A percentile compares a stretch with the other conserved stretches of the same genome.
Conservation (phyloP, 306 rosid genomes). For the Morella rubra region DNA sequence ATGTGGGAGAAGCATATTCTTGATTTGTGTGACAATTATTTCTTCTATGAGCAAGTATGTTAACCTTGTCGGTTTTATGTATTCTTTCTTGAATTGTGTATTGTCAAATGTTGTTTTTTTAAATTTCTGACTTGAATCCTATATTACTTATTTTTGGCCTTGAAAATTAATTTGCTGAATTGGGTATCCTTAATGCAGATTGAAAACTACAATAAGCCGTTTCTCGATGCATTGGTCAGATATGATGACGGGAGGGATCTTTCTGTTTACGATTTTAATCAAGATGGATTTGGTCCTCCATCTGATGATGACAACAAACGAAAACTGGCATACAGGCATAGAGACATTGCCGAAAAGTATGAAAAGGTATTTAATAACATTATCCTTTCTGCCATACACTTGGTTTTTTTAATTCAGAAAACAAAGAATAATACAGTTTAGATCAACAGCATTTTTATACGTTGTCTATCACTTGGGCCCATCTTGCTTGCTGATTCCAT, state of each 20-base stretch:
- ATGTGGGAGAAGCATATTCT: constrained; percentile 86
- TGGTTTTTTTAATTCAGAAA: neutral
- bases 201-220: constrained; percentile 73
- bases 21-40: constrained; percentile 68
- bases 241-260: constrained; percentile 83
- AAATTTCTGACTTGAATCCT: neutral
- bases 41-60: constrained; percentile 81
- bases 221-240: constrained; percentile 55
- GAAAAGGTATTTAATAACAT: constrained; percentile 40
- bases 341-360: constrained; percentile 63
- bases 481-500: neutral
- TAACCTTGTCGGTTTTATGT: constrained; percentile 21
- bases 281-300: constrained; percentile 65
- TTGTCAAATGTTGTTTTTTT: neutral
- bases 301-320: constrained; percentile 59
- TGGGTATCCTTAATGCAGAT: constrained; percentile 56
- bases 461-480: neutral
- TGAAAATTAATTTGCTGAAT: constrained; percentile 23
- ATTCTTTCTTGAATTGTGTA: neutral
- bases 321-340: constrained; percentile 87
- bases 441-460: neutral
- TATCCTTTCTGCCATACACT: no score
- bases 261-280: constrained; percentile 69
- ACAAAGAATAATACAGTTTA: neutral
- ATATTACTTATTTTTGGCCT: constrained; percentile 2